Evolutionary conservation across 1,284 basidiomycete genomes (phyloP).

Genomic region (Cryptococcus jaspeensis): DNA sequence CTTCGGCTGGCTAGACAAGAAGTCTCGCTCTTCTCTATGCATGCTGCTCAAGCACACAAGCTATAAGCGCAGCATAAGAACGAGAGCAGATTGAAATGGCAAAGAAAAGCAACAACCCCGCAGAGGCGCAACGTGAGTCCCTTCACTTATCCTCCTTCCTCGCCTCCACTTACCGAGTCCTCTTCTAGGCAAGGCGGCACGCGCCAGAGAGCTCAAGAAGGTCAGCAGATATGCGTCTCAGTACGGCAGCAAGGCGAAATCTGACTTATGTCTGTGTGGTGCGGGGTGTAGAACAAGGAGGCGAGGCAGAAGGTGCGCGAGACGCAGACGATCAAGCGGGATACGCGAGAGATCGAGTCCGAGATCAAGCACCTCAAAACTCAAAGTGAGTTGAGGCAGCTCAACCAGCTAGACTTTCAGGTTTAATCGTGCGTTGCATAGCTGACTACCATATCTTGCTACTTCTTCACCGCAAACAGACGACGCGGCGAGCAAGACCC

Average conservation of each 20-base stretch:
- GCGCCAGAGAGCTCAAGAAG: conserved; percentile 89
- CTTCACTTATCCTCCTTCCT: conserved; percentile 5
- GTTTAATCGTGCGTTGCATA: conserved; percentile 4
- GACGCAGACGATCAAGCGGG: conserved; percentile 80
- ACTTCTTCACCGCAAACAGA: not conserved
- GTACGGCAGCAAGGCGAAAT: no score
- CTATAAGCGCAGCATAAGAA: no score
- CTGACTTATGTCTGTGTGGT: not conserved
- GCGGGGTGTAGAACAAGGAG: conserved; percentile 71
- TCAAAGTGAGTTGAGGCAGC: conserved; percentile 18
- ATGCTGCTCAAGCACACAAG: no score
- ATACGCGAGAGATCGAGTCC: conserved; percentile 61
- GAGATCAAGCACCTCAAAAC: conserved; percentile 43
- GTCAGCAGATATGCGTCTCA: conserved; percentile 48
- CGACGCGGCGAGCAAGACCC: conserved; percentile 36
- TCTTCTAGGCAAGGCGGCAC: conserved; percentile 62
- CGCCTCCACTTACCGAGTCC: not conserved
- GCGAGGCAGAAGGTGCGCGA: conserved; percentile 73
- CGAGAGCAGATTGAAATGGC: conserved; percentile 59
- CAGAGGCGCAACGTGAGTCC: conserved; percentile 73
- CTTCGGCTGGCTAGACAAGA: no score
- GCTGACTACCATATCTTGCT: not conserved
- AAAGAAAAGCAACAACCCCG: conserved; percentile 79
- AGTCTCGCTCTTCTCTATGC: no score
- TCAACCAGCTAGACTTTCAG: no score